Conservation (phyloP, 208 protist genomes). For the Angomonas ambiguus region DNA sequence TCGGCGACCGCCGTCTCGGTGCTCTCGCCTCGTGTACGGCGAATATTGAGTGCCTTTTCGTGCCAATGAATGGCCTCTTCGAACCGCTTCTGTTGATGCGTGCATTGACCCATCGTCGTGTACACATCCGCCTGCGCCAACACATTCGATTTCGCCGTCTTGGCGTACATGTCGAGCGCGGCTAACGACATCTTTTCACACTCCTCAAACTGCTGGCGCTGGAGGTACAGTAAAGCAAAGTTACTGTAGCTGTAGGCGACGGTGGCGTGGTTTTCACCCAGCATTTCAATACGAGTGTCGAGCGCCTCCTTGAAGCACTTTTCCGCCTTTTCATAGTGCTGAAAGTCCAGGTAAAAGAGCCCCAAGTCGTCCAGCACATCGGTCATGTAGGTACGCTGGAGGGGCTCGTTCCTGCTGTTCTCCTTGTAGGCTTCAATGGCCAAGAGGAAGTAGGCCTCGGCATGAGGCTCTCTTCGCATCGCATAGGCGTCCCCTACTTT, state of each 20-base stretch:
- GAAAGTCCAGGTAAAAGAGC: conserved; percentile 85
- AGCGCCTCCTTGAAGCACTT: conserved; percentile 83
- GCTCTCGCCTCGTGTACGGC: conserved; percentile 74
- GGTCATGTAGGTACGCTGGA: conserved; percentile 86
- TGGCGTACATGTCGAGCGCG: conserved; percentile 83
- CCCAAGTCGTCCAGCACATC: conserved; percentile 87
- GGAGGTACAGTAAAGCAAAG: conserved; percentile 77
- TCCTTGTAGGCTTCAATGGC: conserved; percentile 74
- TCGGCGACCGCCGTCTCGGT: conserved; percentile 74
- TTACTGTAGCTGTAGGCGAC: conserved; percentile 91
- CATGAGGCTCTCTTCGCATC: conserved; percentile 70
- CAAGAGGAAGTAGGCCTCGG: conserved; percentile 85
- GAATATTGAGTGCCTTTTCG: conserved; percentile 85
- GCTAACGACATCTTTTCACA: conserved; percentile 74
- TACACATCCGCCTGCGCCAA: conserved; percentile 86
- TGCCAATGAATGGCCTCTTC: conserved; percentile 62
- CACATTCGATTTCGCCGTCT: conserved; percentile 78
- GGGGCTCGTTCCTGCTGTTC: conserved; percentile 66
- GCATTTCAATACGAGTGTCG: conserved; percentile 81
- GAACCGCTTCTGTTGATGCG: conserved; percentile 53
- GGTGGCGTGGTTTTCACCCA: conserved; percentile 82
- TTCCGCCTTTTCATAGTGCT: conserved; percentile 88
- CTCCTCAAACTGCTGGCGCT: conserved; percentile 57
- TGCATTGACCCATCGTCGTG: conserved; percentile 73
- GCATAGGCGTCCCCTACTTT: conserved; percentile 85